Conservation (phyloP, 345 rosid genomes). For the Eucalyptus pauciflora region DNA sequence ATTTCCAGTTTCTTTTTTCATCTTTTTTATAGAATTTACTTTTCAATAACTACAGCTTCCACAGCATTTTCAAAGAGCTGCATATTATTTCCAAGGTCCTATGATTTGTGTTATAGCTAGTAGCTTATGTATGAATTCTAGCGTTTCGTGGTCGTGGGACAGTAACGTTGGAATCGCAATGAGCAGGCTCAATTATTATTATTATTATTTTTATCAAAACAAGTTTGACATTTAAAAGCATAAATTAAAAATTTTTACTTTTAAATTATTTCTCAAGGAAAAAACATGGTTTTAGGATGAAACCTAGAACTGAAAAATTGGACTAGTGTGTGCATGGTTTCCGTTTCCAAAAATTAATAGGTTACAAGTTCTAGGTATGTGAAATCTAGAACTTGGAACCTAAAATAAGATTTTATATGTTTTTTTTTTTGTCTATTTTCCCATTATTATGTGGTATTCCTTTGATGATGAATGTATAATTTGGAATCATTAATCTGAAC, state of each 20-base stretch:
- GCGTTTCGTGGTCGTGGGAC: neutral
- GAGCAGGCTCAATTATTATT: neutral
- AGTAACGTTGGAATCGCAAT: neutral
- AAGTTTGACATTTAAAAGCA: neutral
- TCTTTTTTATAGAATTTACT: no score
- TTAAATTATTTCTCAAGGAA: neutral
- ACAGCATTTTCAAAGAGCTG: neutral
- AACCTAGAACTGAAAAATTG: no score
- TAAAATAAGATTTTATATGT: no score
- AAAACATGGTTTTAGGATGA: no score
- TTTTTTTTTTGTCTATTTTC: no score
- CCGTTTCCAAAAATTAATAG: no score
- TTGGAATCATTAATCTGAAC: no score
- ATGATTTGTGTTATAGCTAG: neutral
- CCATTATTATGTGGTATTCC: rapidly evolving
- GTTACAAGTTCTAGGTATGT: rapidly evolving
- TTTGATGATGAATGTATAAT: rapidly evolving
- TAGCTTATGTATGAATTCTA: neutral
- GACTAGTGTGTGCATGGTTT: no score
- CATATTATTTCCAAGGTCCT: no score
- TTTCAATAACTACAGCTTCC: no score
- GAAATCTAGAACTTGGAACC: no score
- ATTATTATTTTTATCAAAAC: rapidly evolving
- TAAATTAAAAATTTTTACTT: neutral
- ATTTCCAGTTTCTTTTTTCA: no score